A percentile compares a stretch with the other conserved stretches of the same genome.
Evolutionary conservation across 2,329 filamentous ascomycete genomes (phyloP).

Genomic region (Fusarium sp.): DNA sequence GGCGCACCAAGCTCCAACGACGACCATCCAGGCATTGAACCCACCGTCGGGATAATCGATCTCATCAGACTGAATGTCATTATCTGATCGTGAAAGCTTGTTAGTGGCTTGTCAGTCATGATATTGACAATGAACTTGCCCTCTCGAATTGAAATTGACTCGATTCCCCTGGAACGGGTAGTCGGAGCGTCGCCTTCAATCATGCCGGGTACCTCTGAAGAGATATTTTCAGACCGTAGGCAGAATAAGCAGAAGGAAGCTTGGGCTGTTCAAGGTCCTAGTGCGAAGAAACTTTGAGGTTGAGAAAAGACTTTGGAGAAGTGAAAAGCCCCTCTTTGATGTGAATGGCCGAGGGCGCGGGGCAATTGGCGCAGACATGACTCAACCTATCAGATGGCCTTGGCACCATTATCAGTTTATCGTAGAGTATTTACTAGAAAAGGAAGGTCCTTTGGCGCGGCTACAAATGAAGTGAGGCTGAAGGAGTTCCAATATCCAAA

Average conservation of each 20-base stretch:
- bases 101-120: not conserved
- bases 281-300: not conserved
- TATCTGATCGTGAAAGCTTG: not conserved
- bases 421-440: not conserved
- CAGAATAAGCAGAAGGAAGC: not conserved
- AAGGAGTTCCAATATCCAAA: not conserved
- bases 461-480: not conserved
- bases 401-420: not conserved
- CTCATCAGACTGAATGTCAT: not conserved
- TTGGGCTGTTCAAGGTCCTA: not conserved
- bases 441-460: not conserved
- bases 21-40: slow-evolving; percentile 73
- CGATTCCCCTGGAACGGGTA: too few species aligned
- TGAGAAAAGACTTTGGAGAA: not conserved
- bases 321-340: not conserved
- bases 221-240: too few species aligned
- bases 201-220: not conserved
- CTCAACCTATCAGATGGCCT: not conserved
- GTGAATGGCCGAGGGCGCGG: not conserved
- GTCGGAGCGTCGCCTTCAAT: not conserved
- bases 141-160: not conserved
- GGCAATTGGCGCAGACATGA: not conserved
- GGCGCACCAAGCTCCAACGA: slow-evolving; percentile 75
- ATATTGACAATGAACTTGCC: not conserved
- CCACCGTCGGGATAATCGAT: slow-evolving; percentile 17